phyloP scores from a whole-genome alignment of 2,329 filamentous ascomycete species.

The Ophiostoma perfectum region DNA sequence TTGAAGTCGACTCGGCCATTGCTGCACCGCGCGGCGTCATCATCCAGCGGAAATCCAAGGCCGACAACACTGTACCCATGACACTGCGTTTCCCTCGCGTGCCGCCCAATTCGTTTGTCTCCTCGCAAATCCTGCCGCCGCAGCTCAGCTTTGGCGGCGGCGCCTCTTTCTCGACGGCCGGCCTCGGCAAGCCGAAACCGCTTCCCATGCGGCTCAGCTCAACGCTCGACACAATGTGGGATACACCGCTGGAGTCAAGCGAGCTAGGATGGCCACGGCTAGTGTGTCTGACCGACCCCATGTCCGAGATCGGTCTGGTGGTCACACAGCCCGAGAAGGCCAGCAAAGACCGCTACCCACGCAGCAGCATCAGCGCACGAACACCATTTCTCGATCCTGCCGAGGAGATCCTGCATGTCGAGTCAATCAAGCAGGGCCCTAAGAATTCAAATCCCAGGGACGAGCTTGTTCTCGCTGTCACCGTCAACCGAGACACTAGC shows the following conservation, averaged over 20 bases:
- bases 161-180: constrained; percentile 54
- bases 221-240: constrained; percentile 55
- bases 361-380: constrained; percentile 36
- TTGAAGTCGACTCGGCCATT: constrained; percentile 84
- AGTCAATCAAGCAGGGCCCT: constrained; percentile 42
- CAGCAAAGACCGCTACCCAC: constrained; percentile 35
- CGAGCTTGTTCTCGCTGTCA: constrained; percentile 68
- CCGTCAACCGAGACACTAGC: constrained; percentile 69
- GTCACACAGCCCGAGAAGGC: constrained; percentile 53
- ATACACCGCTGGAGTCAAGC: constrained; percentile 45
- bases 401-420: constrained; percentile 81
- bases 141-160: not conserved
- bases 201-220: constrained; percentile 48
- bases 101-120: constrained; percentile 78
- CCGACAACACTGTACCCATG: constrained; percentile 46
- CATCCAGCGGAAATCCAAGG: constrained; percentile 69
- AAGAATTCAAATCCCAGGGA: constrained; percentile 47
- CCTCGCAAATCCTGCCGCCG: constrained; percentile 56
- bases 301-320: constrained; percentile 79
- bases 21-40: constrained; percentile 77
- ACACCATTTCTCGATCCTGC: constrained; percentile 62
- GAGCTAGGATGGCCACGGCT: constrained; percentile 65
- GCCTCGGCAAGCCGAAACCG: constrained; percentile 50
- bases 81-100: constrained; percentile 55
- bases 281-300: constrained; percentile 77